Evolutionary conservation across 768 basidiomycete species (phyloP).

Genomic region (Tricholoma bakamatsutake): DNA sequence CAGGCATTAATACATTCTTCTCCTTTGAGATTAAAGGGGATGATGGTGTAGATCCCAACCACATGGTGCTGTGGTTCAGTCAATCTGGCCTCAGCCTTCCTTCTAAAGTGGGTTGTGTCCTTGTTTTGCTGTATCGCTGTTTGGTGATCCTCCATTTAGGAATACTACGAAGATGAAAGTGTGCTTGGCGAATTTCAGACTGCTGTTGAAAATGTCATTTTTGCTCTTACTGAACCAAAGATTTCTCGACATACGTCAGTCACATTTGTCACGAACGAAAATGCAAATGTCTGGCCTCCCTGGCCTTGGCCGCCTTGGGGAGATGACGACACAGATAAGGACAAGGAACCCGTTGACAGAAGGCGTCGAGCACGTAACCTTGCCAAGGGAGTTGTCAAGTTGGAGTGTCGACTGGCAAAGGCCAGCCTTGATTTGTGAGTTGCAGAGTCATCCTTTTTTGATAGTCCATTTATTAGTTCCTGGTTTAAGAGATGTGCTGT

Average conservation of each 20-base stretch:
- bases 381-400: constrained; percentile 63
- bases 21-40: constrained; percentile 87
- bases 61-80: constrained; percentile 80
- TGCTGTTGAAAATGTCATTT: constrained; percentile 63
- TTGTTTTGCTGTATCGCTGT: not conserved
- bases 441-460: not conserved
- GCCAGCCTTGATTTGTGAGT: constrained; percentile 77
- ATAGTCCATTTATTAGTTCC: not conserved
- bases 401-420: constrained; percentile 74
- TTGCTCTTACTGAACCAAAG: constrained; percentile 48
- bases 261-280: constrained; percentile 28
- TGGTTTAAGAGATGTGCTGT: constrained; percentile 49
- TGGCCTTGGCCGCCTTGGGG: constrained; percentile 89
- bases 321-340: constrained; percentile 43
- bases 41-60: constrained; percentile 77
- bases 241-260: constrained; percentile 10
- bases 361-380: constrained; percentile 54
- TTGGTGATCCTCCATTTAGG: constrained; percentile 34
- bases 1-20: constrained; percentile 77
- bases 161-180: constrained; percentile 81
- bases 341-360: constrained; percentile 42
- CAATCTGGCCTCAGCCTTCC: constrained; percentile 81
- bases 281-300: constrained; percentile 60
- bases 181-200: constrained; percentile 65
- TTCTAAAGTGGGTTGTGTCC: constrained; percentile 55